Conservation (phyloP, 2,329 filamentous ascomycete genomes). For the Lachnellula arida region DNA sequence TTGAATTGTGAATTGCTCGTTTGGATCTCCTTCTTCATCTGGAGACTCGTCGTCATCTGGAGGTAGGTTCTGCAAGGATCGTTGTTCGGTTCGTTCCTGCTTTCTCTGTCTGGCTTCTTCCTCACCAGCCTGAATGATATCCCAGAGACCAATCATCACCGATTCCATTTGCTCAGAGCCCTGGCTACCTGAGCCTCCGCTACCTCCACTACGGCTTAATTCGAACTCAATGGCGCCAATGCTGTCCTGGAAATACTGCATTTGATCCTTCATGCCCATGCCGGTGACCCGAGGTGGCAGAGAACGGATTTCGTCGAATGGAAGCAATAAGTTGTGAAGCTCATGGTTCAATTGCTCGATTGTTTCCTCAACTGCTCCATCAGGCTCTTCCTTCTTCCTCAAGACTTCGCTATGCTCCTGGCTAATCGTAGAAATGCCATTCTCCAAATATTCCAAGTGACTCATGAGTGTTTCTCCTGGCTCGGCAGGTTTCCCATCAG, state of each 20-base stretch:
- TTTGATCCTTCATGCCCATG: conserved; percentile 59
- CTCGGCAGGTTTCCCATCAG: conserved; percentile 34
- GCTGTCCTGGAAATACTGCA: conserved; percentile 61
- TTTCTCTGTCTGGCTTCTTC: conserved; percentile 51
- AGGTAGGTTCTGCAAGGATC: conserved; percentile 51
- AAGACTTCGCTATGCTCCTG: conserved; percentile 42
- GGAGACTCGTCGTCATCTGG: conserved; percentile 58
- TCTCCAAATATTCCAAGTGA: conserved; percentile 69
- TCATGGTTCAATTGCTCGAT: conserved; percentile 60
- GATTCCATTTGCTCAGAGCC: conserved; percentile 49
- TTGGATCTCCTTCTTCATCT: conserved; percentile 53
- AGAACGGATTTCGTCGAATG: conserved; percentile 44
- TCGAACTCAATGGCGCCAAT: conserved; percentile 45
- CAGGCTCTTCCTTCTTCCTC: conserved; percentile 21
- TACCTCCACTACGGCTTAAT: conserved; percentile 19
- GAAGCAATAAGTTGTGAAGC: conserved; percentile 53
- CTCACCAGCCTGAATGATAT: conserved; percentile 45
- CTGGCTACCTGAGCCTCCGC: conserved; percentile 24
- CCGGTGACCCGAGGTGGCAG: conserved; percentile 54
- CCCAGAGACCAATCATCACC: conserved; percentile 47
- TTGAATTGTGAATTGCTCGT: conserved; percentile 64
- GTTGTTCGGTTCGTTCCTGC: conserved; percentile 47
- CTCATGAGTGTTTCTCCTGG: conserved; percentile 44
- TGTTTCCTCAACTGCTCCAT: conserved; percentile 42
- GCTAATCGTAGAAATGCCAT: conserved; percentile 56